Conservation (phyloP, 495 filamentous ascomycete species). For the Podospora sp. region DNA sequence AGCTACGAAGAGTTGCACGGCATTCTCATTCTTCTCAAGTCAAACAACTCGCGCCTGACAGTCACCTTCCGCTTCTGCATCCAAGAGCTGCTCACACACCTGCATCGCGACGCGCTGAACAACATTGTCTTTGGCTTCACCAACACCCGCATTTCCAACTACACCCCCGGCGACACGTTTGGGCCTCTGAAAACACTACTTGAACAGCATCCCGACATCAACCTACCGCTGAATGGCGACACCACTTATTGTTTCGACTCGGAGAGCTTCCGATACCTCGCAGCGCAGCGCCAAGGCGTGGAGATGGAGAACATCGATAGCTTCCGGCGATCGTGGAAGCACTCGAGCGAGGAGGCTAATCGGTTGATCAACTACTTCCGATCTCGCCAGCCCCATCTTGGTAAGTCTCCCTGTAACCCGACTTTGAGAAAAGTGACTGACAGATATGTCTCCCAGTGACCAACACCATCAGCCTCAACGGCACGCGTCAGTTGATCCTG, state of each 20-base stretch:
- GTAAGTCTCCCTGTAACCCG: no score
- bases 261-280: slow-evolving; percentile 49
- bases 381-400: neutral
- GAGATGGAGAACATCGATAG: neutral
- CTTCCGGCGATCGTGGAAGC: neutral
- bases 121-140: slow-evolving; percentile 53
- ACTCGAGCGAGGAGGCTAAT: neutral
- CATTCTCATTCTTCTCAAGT: slow-evolving; percentile 52
- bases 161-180: slow-evolving; percentile 46
- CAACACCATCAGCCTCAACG: slow-evolving; percentile 9
- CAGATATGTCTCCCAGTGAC: no score
- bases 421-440: no score
- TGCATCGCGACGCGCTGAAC: slow-evolving; percentile 27
- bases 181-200: slow-evolving; percentile 38
- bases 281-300: slow-evolving; percentile 27
- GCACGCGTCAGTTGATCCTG: slow-evolving; percentile 35
- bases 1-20: slow-evolving; percentile 45
- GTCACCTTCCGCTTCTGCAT: slow-evolving; percentile 46
- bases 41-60: slow-evolving; percentile 43
- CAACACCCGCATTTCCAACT: slow-evolving; percentile 47
- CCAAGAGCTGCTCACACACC: slow-evolving; percentile 46
- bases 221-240: slow-evolving; percentile 4
- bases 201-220: slow-evolving; percentile 24
- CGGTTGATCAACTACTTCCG: slow-evolving; percentile 1
- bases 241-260: slow-evolving; percentile 51